Conservation (phyloP, 768 basidiomycete genomes). For the Rhodotorula taiwanensis region DNA sequence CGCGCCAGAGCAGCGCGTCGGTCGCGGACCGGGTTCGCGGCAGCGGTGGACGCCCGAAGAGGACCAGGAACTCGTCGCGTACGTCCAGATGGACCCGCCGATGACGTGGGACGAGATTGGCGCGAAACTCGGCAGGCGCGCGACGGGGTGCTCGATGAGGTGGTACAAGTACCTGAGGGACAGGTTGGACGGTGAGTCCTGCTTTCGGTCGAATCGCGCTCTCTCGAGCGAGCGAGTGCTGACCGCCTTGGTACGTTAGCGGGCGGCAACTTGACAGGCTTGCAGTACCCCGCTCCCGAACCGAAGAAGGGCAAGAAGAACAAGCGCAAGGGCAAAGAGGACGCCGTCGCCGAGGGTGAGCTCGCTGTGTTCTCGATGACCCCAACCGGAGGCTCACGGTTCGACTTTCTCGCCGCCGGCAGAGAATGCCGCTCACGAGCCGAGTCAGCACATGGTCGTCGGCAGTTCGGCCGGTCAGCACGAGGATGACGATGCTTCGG, state of each 20-base stretch:
- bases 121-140: slow-evolving; percentile 11
- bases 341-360: background rate
- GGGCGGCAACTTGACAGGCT: no score
- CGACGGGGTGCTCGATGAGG: slow-evolving; percentile 26
- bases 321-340: no score
- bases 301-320: background rate
- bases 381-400: background rate
- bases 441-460: background rate
- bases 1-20: background rate
- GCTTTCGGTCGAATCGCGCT: no score
- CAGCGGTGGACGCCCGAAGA: slow-evolving; percentile 16
- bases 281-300: no score
- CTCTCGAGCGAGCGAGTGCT: no score
- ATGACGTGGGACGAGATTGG: slow-evolving; percentile 31
- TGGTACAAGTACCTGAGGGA: slow-evolving; percentile 29
- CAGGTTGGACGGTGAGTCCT: slow-evolving; percentile 6
- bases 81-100: slow-evolving; percentile 22
- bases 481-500: no score
- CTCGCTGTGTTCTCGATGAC: background rate
- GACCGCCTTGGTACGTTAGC: no score
- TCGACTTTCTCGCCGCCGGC: no score
- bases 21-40: slow-evolving; percentile 7
- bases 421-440: background rate
- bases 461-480: background rate
- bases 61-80: slow-evolving; percentile 7